phyloP scores from a whole-genome alignment of 83 land plant genomes.

The Picea mariana region DNA sequence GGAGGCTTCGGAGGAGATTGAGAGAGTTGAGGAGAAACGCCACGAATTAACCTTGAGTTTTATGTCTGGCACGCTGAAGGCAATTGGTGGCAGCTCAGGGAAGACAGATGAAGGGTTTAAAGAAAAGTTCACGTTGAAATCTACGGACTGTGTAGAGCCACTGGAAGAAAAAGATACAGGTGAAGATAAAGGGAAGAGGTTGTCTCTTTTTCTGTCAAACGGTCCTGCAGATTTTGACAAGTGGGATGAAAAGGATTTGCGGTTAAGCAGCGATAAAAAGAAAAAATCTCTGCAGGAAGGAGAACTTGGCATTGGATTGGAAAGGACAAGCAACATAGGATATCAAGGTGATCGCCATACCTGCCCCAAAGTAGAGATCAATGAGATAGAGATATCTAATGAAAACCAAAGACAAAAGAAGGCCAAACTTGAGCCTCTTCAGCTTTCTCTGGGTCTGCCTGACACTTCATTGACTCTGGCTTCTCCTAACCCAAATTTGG shows the following conservation, averaged over 20 bases:
- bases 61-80: too few species aligned
- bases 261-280: background rate
- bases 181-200: background rate
- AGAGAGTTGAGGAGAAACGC: background rate
- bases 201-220: slow-evolving; percentile 12
- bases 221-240: background rate
- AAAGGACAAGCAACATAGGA: background rate
- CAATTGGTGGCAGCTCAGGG: background rate
- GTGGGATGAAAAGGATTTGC: slow-evolving; percentile 12
- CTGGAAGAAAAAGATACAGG: background rate
- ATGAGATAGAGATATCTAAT: background rate
- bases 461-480: slow-evolving; percentile 34
- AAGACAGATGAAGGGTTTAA: slow-evolving; percentile 10
- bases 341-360: background rate
- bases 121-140: background rate
- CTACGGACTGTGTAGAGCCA: background rate
- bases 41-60: slow-evolving; percentile 12
- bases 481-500: slow-evolving; percentile 13
- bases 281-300: background rate
- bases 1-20: too few species aligned
- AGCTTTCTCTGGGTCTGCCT: slow-evolving; percentile 71
- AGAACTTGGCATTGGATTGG: background rate
- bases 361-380: background rate
- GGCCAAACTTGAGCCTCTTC: slow-evolving; percentile 49
- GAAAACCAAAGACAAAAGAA: slow-evolving; percentile 28